Conservation (phyloP, 345 rosid genomes). For the Citrus sinensis region DNA sequence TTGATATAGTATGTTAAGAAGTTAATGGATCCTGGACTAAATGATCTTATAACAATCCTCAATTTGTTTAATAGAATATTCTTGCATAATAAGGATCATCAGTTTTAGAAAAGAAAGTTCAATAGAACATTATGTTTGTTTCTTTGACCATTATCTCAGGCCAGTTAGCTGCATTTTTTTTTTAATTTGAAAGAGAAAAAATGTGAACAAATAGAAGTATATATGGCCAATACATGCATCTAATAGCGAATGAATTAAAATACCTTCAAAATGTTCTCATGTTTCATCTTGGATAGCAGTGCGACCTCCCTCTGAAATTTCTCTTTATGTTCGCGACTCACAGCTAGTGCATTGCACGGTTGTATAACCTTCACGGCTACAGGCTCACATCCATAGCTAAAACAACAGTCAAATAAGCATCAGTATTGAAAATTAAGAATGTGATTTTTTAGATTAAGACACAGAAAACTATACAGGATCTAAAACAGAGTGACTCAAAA, state of each 20-base stretch:
- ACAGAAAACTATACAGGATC: not conserved
- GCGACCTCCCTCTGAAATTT: constrained; percentile 54
- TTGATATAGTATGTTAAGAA: too few relatives aligned
- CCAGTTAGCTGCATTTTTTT: too few relatives aligned
- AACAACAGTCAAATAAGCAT: constrained; percentile 4
- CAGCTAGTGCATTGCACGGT: constrained; percentile 32
- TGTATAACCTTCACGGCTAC: constrained; percentile 59
- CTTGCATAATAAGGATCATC: not conserved
- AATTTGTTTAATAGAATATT: not conserved
- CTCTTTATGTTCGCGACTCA: constrained; percentile 29
- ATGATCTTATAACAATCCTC: not conserved
- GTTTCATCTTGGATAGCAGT: constrained; percentile 41
- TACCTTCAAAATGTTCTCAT: constrained; percentile 57
- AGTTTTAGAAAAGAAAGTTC: not conserved
- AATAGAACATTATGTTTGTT: not conserved
- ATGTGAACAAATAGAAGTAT: not conserved
- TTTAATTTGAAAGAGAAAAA: not conserved
- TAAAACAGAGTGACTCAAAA: not conserved
- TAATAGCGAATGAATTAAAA: not conserved
- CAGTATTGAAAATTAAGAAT: not conserved
- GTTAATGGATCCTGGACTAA: not conserved
- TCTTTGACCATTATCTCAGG: not conserved
- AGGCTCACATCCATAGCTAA: constrained; percentile 26
- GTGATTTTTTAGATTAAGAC: not conserved
- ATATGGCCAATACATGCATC: not conserved